Percentiles rank a stretch among this genome's conserved stretches.
Evolutionary conservation across 331 rosid species (phyloP).

Genomic region (Spiraea crenata): DNA sequence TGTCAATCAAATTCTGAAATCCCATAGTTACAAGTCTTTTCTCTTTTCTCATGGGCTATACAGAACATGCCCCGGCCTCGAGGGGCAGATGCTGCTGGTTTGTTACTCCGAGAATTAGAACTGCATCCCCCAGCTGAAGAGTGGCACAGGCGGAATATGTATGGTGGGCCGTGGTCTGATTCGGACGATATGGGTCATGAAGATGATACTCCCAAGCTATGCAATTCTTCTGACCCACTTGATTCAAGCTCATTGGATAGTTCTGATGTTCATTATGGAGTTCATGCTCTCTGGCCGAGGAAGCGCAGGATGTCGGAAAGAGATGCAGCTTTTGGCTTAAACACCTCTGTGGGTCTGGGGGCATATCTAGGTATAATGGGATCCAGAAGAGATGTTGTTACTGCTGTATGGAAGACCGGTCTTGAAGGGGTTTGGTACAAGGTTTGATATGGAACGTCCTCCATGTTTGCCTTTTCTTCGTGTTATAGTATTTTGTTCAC

Average conservation of each 20-base stretch:
- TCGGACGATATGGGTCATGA: slow-evolving; percentile 52
- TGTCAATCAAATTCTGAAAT: background rate
- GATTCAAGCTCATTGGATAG: slow-evolving; percentile 63
- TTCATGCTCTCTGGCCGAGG: slow-evolving; percentile 88
- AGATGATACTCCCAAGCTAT: slow-evolving; percentile 60
- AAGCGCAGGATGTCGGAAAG: slow-evolving; percentile 99
- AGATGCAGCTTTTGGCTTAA: slow-evolving; percentile 99
- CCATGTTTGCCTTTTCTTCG: slow-evolving; percentile 6
- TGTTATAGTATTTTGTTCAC: background rate
- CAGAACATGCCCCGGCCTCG: slow-evolving; percentile 97
- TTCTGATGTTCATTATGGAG: slow-evolving; percentile 56
- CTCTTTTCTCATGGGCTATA: slow-evolving; percentile 18
- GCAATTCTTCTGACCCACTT: slow-evolving; percentile 50
- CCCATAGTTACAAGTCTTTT: background rate
- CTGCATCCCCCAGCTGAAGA: slow-evolving; percentile 99
- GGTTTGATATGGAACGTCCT: slow-evolving; percentile 51
- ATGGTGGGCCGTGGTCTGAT: slow-evolving; percentile 88
- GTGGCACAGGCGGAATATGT: slow-evolving; percentile 89
- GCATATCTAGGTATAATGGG: slow-evolving; percentile 99
- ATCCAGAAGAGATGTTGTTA: slow-evolving; percentile 97
- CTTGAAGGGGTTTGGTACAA: slow-evolving; percentile 98
- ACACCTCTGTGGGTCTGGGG: slow-evolving; percentile 93
- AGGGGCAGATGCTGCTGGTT: slow-evolving; percentile 96
- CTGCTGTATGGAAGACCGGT: slow-evolving; percentile 96
- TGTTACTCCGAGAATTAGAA: slow-evolving; percentile 88